Evolutionary conservation across 2,329 filamentous ascomycete species (phyloP), one percentile per base, ranked within the genome.

Genomic region (Ascochyta rabiei): DNA sequence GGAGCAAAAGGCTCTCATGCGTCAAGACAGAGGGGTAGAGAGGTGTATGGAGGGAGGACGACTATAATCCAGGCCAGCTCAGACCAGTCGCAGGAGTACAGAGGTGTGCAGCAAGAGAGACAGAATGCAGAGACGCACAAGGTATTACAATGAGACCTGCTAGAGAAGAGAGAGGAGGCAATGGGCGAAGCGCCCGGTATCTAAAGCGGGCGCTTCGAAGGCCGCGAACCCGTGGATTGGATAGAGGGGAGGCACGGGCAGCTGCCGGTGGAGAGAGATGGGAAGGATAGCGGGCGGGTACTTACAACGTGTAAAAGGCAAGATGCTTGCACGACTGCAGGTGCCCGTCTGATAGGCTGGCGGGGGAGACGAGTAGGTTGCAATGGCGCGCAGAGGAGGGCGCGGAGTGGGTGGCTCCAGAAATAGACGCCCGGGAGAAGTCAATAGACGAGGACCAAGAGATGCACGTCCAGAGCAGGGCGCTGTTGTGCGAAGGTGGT

Each of bases 131-230:
- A 70, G 70, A 70, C 63, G 58, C 63, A 71, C 64, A 66, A 63
- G 65, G 70, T 72, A 75, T 73, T 75, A 73, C 73, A 71, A 70
- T 68, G 73, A 75, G 72, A 69, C 75, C 74, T 71, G 74, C 74
- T 76, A 70, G 66, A 71, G 69, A 70, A 64, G 70, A 69, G 62
- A 62, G 67, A 59, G 66, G 64, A 63, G 59, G 62, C 63, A 64
- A 65, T 58, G 66, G 64, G 69, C 69, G 71, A 73, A 69, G 69
- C 67, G 70, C 70, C 69, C 66, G 67, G 66, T 77, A 76, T 75
- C 75, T 73, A 71, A 69, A 64, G 60, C 61, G 59, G 69, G 75
- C 74, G 74, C 73, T 75, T 76, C 56, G 70, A 68, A 56, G 53
- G 59, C 61, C 59, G 52, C 52, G 57, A 58, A 55, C 21, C 26